Conservation (phyloP, 345 rosid genomes). For the Murraya koenigii region DNA sequence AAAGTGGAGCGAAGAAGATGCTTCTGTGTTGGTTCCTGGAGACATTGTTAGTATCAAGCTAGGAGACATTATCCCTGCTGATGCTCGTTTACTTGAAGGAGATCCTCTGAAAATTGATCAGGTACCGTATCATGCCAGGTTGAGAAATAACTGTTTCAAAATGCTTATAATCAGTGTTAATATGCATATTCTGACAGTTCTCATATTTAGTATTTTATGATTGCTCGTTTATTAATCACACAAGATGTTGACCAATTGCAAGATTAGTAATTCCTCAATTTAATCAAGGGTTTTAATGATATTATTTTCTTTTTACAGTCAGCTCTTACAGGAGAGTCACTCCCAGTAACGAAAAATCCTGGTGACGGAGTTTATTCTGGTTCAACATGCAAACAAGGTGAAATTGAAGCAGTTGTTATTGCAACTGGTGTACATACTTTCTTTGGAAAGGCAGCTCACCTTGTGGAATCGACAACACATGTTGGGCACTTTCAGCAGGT, state of each 20-base stretch:
- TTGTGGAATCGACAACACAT: slow-evolving; percentile 79
- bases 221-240: background rate
- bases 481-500: slow-evolving; percentile 95
- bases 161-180: background rate
- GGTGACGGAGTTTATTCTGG: slow-evolving; percentile 83
- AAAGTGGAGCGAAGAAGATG: slow-evolving; percentile 55
- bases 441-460: slow-evolving; percentile 96
- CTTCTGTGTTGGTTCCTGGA: slow-evolving; percentile 49
- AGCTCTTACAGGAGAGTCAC: slow-evolving; percentile 89
- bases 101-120: slow-evolving; percentile 67
- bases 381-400: slow-evolving; percentile 92
- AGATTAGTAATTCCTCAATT: background rate
- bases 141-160: background rate
- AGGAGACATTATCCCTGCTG: slow-evolving; percentile 59
- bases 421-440: slow-evolving; percentile 93
- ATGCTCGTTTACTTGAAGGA: slow-evolving; percentile 62
- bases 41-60: slow-evolving; percentile 57
- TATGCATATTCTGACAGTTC: background rate
- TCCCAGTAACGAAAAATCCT: slow-evolving; percentile 74
- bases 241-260: background rate
- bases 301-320: slow-evolving; percentile 44
- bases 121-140: slow-evolving; percentile 19
- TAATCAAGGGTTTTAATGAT: background rate
- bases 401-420: slow-evolving; percentile 85
- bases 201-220: background rate